Conservation (phyloP, 768 basidiomycete species). For the Collybiopsis luxurians region DNA sequence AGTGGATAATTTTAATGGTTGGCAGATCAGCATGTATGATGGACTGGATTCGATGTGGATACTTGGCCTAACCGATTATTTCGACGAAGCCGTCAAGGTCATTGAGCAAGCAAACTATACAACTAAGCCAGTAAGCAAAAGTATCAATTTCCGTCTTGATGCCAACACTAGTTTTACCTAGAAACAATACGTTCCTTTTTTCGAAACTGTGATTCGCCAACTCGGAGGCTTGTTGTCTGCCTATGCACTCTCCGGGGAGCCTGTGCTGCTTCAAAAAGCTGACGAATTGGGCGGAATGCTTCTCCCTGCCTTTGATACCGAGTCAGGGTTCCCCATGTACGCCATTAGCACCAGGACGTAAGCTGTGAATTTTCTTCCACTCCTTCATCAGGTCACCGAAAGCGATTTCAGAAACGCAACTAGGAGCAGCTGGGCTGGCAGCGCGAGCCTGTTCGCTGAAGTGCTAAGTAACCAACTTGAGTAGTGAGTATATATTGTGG, state of each 20-base stretch:
- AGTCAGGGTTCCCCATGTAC: slow-evolving; percentile 61
- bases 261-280: slow-evolving; percentile 56
- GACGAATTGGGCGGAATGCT: slow-evolving; percentile 65
- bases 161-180: slow-evolving; percentile 13
- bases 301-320: slow-evolving; percentile 61
- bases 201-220: slow-evolving; percentile 75
- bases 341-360: slow-evolving; percentile 56
- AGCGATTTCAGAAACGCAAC: slow-evolving; percentile 28
- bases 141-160: background rate
- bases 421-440: slow-evolving; percentile 28
- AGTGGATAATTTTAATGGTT: slow-evolving; percentile 53
- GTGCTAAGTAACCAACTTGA: slow-evolving; percentile 64
- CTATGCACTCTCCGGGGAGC: slow-evolving; percentile 67
- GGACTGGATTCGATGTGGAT: slow-evolving; percentile 80
- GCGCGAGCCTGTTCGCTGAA: slow-evolving; percentile 38
- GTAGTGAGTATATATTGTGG: slow-evolving; percentile 35
- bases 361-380: slow-evolving; percentile 10
- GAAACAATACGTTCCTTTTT: slow-evolving; percentile 46
- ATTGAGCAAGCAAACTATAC: slow-evolving; percentile 45
- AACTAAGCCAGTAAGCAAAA: slow-evolving; percentile 24
- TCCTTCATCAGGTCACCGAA: background rate
- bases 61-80: slow-evolving; percentile 73
- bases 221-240: slow-evolving; percentile 78
- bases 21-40: slow-evolving; percentile 71
- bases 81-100: slow-evolving; percentile 51